Conservation (phyloP, 176 grass and related monocot species). For the Tillandsia fasciculata region DNA sequence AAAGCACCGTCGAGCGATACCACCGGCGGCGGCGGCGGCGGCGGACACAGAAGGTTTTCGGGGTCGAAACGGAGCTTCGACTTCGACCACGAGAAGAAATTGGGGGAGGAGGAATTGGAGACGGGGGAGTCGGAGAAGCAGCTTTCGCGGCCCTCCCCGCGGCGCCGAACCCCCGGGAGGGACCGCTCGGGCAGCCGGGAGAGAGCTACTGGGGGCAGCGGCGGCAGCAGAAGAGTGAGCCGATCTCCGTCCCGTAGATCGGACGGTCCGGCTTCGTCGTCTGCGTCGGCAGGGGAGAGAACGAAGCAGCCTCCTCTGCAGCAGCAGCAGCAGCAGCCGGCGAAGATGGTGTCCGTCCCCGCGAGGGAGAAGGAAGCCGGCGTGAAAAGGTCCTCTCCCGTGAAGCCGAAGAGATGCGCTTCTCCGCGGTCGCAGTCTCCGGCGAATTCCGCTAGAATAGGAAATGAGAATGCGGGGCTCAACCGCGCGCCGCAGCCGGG, state of each 20-base stretch:
- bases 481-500: neutral
- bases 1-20: conserved; percentile 35
- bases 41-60: conserved; percentile 42
- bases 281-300: conserved; percentile 10
- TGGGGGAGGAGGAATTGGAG: conserved; percentile 17
- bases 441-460: conserved; percentile 20
- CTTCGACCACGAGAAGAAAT: conserved; percentile 62
- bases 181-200: conserved; percentile 75
- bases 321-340: conserved; percentile 30
- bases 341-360: conserved; percentile 77
- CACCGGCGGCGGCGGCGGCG: conserved; percentile 18
- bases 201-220: neutral
- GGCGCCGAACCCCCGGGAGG: conserved; percentile 56
- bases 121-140: conserved; percentile 39
- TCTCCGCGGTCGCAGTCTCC: conserved; percentile 74
- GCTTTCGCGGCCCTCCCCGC: conserved; percentile 53
- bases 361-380: conserved; percentile 54
- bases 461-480: conserved; percentile 36
- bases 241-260: conserved; percentile 45
- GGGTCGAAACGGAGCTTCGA: conserved; percentile 89
- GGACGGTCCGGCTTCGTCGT: conserved; percentile 15
- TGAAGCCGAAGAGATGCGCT: conserved; percentile 42
- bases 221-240: conserved; percentile 54
- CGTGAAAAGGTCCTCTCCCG: conserved; percentile 12
- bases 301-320: conserved; percentile 6